A percentile compares a stretch with the other conserved stretches of the same genome.
These are phyloP conservation scores for Waltergamsia citrina DNA, from an alignment of 2,329 filamentous ascomycete genomes.

Conservation along the genomic window DNA sequence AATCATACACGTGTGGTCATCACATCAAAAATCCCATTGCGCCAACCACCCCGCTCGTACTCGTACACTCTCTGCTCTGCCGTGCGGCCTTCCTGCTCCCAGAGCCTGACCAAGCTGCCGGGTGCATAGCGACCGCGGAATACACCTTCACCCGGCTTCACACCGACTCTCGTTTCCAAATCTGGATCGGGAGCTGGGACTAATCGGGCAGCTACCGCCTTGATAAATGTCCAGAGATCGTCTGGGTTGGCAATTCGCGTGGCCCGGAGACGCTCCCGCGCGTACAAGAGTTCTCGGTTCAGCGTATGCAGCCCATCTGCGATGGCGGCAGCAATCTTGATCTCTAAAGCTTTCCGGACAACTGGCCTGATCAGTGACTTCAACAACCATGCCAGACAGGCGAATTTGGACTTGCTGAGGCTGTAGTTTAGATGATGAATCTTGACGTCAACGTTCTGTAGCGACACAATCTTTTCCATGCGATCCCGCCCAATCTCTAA, in stretches of 20 bases:
- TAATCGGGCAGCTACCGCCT: slow-evolving; percentile 69
- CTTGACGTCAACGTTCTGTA: slow-evolving; percentile 66
- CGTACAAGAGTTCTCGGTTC: slow-evolving; percentile 81
- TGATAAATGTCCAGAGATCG: slow-evolving; percentile 73
- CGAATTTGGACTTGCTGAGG: slow-evolving; percentile 65
- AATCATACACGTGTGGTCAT: too few relatives aligned
- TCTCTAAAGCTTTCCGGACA: slow-evolving; percentile 69
- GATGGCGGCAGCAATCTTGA: slow-evolving; percentile 64
- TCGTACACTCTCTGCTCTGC: slow-evolving; percentile 70
- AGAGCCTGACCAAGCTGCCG: slow-evolving; percentile 81
- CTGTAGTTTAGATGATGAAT: slow-evolving; percentile 83
- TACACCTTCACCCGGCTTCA: slow-evolving; percentile 48
- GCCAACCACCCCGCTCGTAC: slow-evolving; percentile 63
- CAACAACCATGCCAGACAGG: slow-evolving; percentile 70
- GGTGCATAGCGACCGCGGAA: slow-evolving; percentile 85
- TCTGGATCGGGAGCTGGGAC: slow-evolving; percentile 66
- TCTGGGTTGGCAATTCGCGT: slow-evolving; percentile 72
- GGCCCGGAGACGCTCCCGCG: slow-evolving; percentile 76
- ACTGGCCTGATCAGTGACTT: slow-evolving; percentile 78
- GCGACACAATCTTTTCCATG: slow-evolving; percentile 71
- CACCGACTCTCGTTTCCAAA: slow-evolving; percentile 62
- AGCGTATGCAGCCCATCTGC: slow-evolving; percentile 59
- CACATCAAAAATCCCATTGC: slow-evolving; percentile 71
- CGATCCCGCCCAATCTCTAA: slow-evolving; percentile 71
- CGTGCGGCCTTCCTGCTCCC: slow-evolving; percentile 67